Conservation (phyloP, 768 basidiomycete species). For the Boletales sp. region DNA sequence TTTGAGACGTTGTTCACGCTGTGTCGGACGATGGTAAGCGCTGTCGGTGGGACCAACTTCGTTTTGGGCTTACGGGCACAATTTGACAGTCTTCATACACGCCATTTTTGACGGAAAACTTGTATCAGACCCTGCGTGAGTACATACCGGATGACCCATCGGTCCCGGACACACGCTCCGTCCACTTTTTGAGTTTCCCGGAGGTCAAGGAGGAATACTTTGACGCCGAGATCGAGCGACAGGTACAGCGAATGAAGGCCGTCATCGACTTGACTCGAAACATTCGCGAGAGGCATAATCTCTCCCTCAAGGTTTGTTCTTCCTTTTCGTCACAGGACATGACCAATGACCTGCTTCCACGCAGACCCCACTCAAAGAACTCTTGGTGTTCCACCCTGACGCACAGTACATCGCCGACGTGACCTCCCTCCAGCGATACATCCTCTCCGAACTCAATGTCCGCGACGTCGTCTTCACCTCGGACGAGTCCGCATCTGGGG, state of each 20-base stretch:
- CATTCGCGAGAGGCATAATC: slow-evolving; percentile 80
- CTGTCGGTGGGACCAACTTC: not conserved
- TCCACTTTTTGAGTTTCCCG: slow-evolving; percentile 96
- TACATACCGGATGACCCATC: slow-evolving; percentile 77
- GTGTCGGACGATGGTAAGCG: slow-evolving; percentile 86
- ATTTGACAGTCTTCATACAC: slow-evolving; percentile 85
- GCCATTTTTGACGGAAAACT: slow-evolving; percentile 94
- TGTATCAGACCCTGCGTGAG: slow-evolving; percentile 86
- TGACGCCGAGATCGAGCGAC: slow-evolving; percentile 87
- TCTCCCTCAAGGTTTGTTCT: slow-evolving; percentile 78
- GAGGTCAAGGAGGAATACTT: slow-evolving; percentile 93
- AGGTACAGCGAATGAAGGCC: slow-evolving; percentile 91
- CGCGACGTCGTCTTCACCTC: slow-evolving; percentile 87
- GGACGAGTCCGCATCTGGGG: slow-evolving; percentile 81
- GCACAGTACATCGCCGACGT: slow-evolving; percentile 82
- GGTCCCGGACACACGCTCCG: slow-evolving; percentile 78
- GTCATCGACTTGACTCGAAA: slow-evolving; percentile 91
- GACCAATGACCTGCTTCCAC: not conserved
- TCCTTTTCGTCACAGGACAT: not conserved
- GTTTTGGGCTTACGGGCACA: not conserved
- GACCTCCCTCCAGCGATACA: slow-evolving; percentile 78
- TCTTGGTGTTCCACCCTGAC: slow-evolving; percentile 91
- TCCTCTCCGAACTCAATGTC: slow-evolving; percentile 93
- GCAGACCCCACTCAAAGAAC: slow-evolving; percentile 88
- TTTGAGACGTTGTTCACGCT: slow-evolving; percentile 95